A percentile compares a stretch with the other conserved stretches of the same genome.
Evolutionary conservation across 495 filamentous ascomycete species (phyloP).

Genomic region (Cairneyella variabilis): DNA sequence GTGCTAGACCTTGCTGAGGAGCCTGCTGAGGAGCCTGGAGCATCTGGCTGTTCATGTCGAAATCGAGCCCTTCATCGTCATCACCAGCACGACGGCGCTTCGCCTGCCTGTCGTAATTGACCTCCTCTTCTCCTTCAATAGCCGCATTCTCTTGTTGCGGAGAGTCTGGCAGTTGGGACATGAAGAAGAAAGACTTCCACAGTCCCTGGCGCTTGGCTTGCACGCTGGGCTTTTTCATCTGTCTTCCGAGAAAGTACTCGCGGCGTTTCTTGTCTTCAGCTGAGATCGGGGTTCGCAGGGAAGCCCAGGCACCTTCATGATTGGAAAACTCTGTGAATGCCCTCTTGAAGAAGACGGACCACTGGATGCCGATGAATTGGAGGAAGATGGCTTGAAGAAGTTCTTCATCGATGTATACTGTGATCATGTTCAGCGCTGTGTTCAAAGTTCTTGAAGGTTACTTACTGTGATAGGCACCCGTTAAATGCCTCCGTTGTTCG

Average conservation of each 20-base stretch:
- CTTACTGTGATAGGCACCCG: slow-evolving; percentile 20
- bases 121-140: slow-evolving; percentile 39
- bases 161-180: slow-evolving; percentile 40
- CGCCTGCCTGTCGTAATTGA: slow-evolving; percentile 18
- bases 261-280: slow-evolving; percentile 39
- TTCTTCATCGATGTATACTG: slow-evolving; percentile 64
- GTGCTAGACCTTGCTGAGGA: neutral
- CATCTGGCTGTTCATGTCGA: neutral
- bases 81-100: neutral
- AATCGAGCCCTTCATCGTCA: neutral
- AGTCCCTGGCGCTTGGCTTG: slow-evolving; percentile 33
- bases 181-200: slow-evolving; percentile 50
- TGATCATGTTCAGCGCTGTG: slow-evolving; percentile 35
- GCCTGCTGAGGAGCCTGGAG: neutral
- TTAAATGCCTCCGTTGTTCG: slow-evolving; percentile 53
- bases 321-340: slow-evolving; percentile 41
- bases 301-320: slow-evolving; percentile 40
- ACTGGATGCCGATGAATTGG: slow-evolving; percentile 60
- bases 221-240: slow-evolving; percentile 22
- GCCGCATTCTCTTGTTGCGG: slow-evolving; percentile 24
- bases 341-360: slow-evolving; percentile 52
- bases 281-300: slow-evolving; percentile 35
- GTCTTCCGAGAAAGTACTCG: slow-evolving; percentile 41
- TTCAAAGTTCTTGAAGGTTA: neutral
- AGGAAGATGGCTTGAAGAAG: slow-evolving; percentile 62